Evolutionary conservation across 352 stramenopile species (phyloP), one percentile per base, ranked within the genome.

Genomic region (Phytopythium chamaehyphon): DNA sequence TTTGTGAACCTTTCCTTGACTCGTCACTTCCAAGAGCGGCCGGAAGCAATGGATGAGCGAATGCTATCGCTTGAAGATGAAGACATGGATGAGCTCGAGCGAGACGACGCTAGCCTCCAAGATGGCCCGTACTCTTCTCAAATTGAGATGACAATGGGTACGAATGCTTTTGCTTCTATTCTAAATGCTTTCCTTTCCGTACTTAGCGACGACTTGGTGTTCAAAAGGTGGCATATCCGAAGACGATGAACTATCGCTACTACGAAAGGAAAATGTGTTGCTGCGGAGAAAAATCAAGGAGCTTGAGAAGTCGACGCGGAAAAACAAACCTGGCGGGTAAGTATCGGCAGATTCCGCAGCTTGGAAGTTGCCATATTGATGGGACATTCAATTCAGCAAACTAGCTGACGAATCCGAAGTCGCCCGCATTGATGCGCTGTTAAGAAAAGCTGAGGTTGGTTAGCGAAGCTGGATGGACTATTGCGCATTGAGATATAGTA

Each of bases 201-300:
- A 16, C 18, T 21, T 23, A 23, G 28, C 24, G 26, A 12, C 24
- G 21, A 14, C 28, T 33, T 9, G 28, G 28, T 10, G 9, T 33
- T 33, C 9, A 9, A 19, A 40, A 71, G 39, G 39, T 28, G 51
- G 61, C 4, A 51, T 61, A 0, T 4, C 37, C 2, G 62, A 61
- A 15, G 57, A 75, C 22, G 75, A 83, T 6, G 77, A 89, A 23
- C 40, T 90, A 5, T 45, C 55, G 28, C 51, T 80, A 5, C 66
- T 90, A 5, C 64, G 77, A 11, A 61, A 74, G 16, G 82, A 93
- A 50, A 93, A 93, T 50, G 54, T 64, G 3, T 52, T 90, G 16
- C 52, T 92, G 12, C 76, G 71, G 45, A 86, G 86, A 40, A 88
- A 89, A 59, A 45, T 92, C 19, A 84, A 84, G 50, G 71, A 81